These are phyloP conservation scores for Orbilia javanica DNA, from an alignment of 2,329 filamentous ascomycete genomes.

Conservation along the genomic window DNA sequence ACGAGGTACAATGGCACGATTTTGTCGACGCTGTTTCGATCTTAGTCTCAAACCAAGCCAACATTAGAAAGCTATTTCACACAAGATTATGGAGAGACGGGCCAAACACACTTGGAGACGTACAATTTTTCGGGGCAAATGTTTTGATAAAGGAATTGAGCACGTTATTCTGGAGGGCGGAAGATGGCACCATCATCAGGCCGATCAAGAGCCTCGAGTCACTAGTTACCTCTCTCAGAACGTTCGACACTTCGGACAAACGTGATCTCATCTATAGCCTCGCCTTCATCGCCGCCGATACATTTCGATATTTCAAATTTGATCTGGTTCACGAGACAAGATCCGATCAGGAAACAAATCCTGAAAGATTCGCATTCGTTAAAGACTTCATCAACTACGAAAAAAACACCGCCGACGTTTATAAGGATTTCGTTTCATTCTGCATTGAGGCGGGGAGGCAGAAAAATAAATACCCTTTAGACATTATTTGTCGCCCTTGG, in stretches of 20 bases:
- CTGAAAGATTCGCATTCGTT: too few species aligned
- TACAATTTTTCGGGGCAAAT: slow-evolving; percentile 64
- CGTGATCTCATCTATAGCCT: slow-evolving; percentile 64
- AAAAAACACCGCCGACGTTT: slow-evolving; percentile 63
- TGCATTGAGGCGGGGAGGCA: slow-evolving; percentile 61
- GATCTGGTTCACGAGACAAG: too few species aligned
- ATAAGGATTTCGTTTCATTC: slow-evolving; percentile 64
- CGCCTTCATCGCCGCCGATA: slow-evolving; percentile 64
- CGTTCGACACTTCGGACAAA: slow-evolving; percentile 63
- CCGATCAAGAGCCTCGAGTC: slow-evolving; percentile 64
- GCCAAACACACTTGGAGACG: slow-evolving; percentile 64
- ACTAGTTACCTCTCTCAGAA: slow-evolving; percentile 64
- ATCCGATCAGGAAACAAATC: too few species aligned
- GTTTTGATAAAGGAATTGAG: slow-evolving; percentile 64
- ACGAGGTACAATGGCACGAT: slow-evolving; percentile 64
- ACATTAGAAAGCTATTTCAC: slow-evolving; percentile 65
- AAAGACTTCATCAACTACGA: slow-evolving; percentile 64
- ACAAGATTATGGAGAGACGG: slow-evolving; percentile 63
- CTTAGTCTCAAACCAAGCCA: slow-evolving; percentile 65
- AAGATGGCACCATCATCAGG: slow-evolving; percentile 23
- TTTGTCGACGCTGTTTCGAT: slow-evolving; percentile 65
- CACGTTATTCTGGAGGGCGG: slow-evolving; percentile 63
- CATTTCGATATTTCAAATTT: too few species aligned
- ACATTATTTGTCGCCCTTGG: slow-evolving; percentile 66
- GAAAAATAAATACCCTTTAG: slow-evolving; percentile 62